A percentile compares a stretch with the other conserved stretches of the same genome.
Conservation (phyloP, 73 alveolate species). For the Loxodes magnus region DNA sequence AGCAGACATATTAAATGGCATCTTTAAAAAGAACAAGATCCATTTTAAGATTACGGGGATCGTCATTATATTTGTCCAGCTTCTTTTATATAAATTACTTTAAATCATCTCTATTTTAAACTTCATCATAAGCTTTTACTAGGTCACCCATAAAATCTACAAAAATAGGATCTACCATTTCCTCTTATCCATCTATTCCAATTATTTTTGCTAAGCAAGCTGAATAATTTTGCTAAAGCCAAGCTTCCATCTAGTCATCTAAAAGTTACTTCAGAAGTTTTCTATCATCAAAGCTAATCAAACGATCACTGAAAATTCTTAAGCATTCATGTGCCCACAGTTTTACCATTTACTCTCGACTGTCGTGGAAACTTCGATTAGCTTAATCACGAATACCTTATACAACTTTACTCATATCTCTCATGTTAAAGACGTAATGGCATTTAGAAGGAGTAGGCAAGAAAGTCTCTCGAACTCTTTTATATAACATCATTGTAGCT, state of each 20-base stretch:
- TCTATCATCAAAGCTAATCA: slow-evolving; percentile 76
- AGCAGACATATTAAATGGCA: slow-evolving; percentile 91
- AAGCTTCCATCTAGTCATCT: slow-evolving; percentile 62
- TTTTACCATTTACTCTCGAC: slow-evolving; percentile 87
- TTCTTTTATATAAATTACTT: slow-evolving; percentile 12
- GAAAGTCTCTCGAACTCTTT: slow-evolving; percentile 15
- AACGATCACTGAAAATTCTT: slow-evolving; percentile 92
- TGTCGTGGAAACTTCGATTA: slow-evolving; percentile 75
- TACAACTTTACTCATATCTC: slow-evolving; percentile 93
- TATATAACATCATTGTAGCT: slow-evolving; percentile 25
- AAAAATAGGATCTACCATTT: no score
- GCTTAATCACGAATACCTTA: slow-evolving; percentile 92
- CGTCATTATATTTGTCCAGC: slow-evolving; percentile 28
- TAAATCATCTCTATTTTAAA: slow-evolving; percentile 63
- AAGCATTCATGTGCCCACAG: slow-evolving; percentile 95
- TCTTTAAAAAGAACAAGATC: slow-evolving; percentile 80
- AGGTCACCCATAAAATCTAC: slow-evolving; percentile 61
- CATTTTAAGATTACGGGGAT: slow-evolving; percentile 41
- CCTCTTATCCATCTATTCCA: slow-evolving; percentile 35
- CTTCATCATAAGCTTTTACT: slow-evolving; percentile 69
- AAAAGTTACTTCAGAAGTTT: slow-evolving; percentile 57
- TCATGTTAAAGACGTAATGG: slow-evolving; percentile 95
- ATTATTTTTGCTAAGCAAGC: slow-evolving; percentile 57
- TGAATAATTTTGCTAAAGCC: slow-evolving; percentile 64
- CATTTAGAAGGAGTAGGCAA: slow-evolving; percentile 97